A percentile compares a stretch with the other conserved stretches of the same genome.
Conservation (phyloP, 2,329 filamentous ascomycete species). For the Colletotrichum sp. region DNA sequence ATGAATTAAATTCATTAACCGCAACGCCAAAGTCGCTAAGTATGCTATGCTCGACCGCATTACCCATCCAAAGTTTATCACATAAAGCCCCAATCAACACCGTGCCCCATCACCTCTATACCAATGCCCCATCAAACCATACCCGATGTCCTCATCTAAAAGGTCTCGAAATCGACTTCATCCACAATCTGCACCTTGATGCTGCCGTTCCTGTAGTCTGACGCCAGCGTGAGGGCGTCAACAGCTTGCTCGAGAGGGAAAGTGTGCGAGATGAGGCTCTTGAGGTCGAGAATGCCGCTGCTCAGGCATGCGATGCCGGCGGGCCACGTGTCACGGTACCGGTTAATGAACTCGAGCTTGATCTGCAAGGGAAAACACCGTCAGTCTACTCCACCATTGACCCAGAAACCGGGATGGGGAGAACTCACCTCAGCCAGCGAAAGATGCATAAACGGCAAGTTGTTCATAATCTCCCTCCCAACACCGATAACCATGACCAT, state of each 20-base stretch:
- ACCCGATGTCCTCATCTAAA: neutral
- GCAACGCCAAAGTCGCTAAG: neutral
- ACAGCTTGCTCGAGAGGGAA: constrained; percentile 66
- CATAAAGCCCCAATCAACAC: neutral
- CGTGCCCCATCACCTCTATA: neutral
- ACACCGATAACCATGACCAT: constrained; percentile 69
- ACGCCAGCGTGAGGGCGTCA: constrained; percentile 49
- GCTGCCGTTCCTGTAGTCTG: constrained; percentile 34
- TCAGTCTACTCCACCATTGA: neutral
- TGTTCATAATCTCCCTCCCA: constrained; percentile 65
- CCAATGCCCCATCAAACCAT: neutral
- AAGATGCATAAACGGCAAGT: constrained; percentile 70
- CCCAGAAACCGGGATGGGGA: accelerated
- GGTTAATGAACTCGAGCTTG: constrained; percentile 72
- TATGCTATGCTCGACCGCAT: neutral
- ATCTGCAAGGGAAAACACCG: constrained; percentile 45
- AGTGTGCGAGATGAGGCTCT: constrained; percentile 65
- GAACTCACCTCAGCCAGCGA: constrained; percentile 59
- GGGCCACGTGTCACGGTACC: constrained; percentile 74
- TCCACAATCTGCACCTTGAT: constrained; percentile 41
- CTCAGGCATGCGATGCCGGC: constrained; percentile 64
- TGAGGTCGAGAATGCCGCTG: constrained; percentile 64
- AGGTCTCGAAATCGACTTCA: constrained; percentile 11
- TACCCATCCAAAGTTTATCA: neutral
- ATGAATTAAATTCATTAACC: neutral